Evolutionary conservation across 441 rosid species (phyloP), one percentile per base, ranked within the genome.

Genomic region (Populus tomentosa): DNA sequence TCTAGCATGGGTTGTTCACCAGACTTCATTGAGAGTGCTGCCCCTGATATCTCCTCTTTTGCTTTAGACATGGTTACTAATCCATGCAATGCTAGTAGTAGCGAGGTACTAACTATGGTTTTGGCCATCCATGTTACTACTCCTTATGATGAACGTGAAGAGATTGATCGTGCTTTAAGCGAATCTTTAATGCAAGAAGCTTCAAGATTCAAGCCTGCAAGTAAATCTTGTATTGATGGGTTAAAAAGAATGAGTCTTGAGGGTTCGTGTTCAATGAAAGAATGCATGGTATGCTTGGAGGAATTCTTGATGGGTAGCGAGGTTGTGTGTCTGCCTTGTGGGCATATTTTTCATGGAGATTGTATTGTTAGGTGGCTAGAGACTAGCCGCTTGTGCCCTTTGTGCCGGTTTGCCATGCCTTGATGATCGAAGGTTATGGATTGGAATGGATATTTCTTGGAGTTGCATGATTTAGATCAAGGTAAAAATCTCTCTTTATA

Each of bases 281-380:
- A 50, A n/a, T 77, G 85, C 70, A 21, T 3, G 21, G 8, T 80
- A 11, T 82, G 85, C 64, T 71, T 74, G 68, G 77, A 74, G 33
- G 82, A 80, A 61, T 20, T 79, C 1, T 40, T 18, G 63, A 72
- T 36, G 21, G 69, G 40, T 21, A 70, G 46, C 2, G 74, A 77
- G 68, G 28, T 74, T 33, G 59, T 24, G 7, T n/a, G 35, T 50
- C 23, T 77, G 83, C 81, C 79, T 36, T 82, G 82, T 62, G 73
- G 73, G 1, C 82, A 82, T 82, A 56, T 69, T 59, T 76, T 69
- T 8, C 85, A 82, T 38, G 53, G 42, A 5, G 67, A 61, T 23
- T 82, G 82, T 63, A 59, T 66, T 18, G 67, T 76, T 13, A 53
- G 26, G 26, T 82, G 85, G 83, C 72, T 82, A 7, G 62, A 79